A percentile compares a stretch with the other conserved stretches of the same genome.
phyloP scores from a whole-genome alignment of 257 asterid genomes.

The Handroanthus guayacan region DNA sequence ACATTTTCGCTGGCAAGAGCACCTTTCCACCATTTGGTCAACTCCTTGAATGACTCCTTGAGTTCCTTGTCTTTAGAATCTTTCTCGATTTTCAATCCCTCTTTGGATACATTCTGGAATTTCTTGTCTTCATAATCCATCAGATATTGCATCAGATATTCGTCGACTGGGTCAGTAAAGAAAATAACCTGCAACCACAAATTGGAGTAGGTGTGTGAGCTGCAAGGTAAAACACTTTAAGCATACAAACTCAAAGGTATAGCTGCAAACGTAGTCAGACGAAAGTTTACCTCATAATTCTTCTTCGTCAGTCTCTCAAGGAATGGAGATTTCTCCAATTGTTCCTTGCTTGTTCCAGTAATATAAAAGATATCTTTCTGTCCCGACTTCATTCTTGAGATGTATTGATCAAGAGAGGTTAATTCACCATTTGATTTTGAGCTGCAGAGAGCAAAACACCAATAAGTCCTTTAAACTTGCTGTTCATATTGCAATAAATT shows the following conservation, averaged over 20 bases:
- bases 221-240: not conserved
- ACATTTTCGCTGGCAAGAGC: slow-evolving; percentile 81
- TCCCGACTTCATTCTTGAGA: slow-evolving; percentile 90
- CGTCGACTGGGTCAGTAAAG: slow-evolving; percentile 93
- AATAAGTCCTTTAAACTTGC: not conserved
- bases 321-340: slow-evolving; percentile 96
- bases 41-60: slow-evolving; percentile 78
- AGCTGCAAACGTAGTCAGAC: not conserved
- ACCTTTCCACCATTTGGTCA: slow-evolving; percentile 95
- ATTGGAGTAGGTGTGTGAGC: not conserved
- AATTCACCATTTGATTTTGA: slow-evolving; percentile 88
- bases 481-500: not conserved
- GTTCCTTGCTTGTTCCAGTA: slow-evolving; percentile 95
- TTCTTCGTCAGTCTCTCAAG: slow-evolving; percentile 90
- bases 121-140: slow-evolving; percentile 94
- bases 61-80: slow-evolving; percentile 85
- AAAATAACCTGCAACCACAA: slow-evolving; percentile 68
- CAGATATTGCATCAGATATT: slow-evolving; percentile 90
- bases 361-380: slow-evolving; percentile 97
- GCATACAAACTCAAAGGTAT: not conserved
- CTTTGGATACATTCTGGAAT: slow-evolving; percentile 93
- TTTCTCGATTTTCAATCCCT: slow-evolving; percentile 84
- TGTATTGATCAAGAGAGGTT: slow-evolving; percentile 90
- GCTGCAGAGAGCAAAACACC: slow-evolving; percentile 49
- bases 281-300: slow-evolving; percentile 70